Evolutionary conservation across 495 filamentous ascomycete species (phyloP).

Genomic region (Letharia lupina): DNA sequence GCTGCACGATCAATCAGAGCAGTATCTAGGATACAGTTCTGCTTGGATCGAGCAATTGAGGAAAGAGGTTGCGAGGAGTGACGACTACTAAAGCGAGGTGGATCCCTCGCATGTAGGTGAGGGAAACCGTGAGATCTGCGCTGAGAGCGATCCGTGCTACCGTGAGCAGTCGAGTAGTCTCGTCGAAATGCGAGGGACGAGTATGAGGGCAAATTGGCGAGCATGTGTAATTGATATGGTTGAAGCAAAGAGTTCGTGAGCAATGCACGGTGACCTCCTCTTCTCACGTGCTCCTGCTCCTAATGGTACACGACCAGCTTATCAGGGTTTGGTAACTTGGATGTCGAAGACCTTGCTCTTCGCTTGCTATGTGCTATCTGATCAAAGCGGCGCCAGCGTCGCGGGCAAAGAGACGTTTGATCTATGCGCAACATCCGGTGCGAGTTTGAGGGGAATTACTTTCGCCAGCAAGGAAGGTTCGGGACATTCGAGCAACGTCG

Average conservation of each 20-base stretch:
- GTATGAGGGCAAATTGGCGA: neutral
- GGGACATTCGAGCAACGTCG: neutral
- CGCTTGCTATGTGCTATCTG: conserved; percentile 12
- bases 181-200: neutral
- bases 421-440: conserved; percentile 29
- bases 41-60: neutral
- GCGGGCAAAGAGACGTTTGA: conserved; percentile 20
- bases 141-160: neutral
- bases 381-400: conserved; percentile 26
- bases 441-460: conserved; percentile 4
- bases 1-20: neutral
- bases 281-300: conserved; percentile 6
- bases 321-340: neutral
- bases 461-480: conserved; percentile 4
- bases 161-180: neutral
- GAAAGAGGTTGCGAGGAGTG: neutral
- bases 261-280: neutral
- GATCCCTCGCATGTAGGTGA: neutral
- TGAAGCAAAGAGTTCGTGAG: neutral
- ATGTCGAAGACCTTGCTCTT: neutral
- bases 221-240: neutral
- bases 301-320: conserved; percentile 4
- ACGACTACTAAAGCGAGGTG: neutral
- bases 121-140: neutral
- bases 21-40: neutral